phyloP scores from a whole-genome alignment of 305 asterid genomes.

The Fraxinus sp. region DNA sequence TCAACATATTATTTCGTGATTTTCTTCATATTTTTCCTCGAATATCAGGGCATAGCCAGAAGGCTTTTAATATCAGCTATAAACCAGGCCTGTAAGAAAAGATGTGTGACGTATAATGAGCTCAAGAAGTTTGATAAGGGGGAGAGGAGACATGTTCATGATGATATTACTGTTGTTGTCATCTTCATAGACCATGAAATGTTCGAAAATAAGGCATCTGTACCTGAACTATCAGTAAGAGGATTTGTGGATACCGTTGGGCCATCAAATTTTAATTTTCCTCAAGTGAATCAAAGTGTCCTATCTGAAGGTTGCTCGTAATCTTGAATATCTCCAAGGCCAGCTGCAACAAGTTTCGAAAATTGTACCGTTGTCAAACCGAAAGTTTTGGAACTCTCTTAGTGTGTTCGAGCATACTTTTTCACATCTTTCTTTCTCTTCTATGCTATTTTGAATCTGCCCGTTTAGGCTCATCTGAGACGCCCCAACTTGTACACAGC shows the following conservation, averaged over 20 bases:
- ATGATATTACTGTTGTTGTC: constrained; percentile 75
- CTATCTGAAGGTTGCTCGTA: constrained; percentile 9
- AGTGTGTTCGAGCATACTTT: neutral
- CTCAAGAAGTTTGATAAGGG: constrained; percentile 52
- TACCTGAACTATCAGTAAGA: constrained; percentile 49
- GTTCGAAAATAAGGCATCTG: constrained; percentile 32
- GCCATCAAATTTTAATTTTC: constrained; percentile 50
- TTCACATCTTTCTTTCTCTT: neutral
- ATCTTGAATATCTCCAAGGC: constrained; percentile 15
- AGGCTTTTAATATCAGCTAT: constrained; percentile 60
- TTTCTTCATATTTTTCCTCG: neutral
- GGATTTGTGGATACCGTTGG: constrained; percentile 54
- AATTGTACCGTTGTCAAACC: neutral
- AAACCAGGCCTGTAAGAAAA: constrained; percentile 47
- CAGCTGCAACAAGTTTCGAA: constrained; percentile 21
- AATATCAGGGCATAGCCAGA: constrained; percentile 75
- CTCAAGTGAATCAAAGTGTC: constrained; percentile 15
- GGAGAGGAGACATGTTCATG: constrained; percentile 62
- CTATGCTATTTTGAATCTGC: neutral
- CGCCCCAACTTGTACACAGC: constrained; percentile 9
- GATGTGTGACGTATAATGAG: constrained; percentile 42
- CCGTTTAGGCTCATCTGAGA: neutral
- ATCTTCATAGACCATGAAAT: constrained; percentile 58
- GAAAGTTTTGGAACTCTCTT: neutral
- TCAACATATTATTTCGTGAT: neutral